These are phyloP conservation scores for Beauveria rudraprayagi DNA, from an alignment of 2,329 filamentous ascomycete genomes.

Conservation along the genomic window DNA sequence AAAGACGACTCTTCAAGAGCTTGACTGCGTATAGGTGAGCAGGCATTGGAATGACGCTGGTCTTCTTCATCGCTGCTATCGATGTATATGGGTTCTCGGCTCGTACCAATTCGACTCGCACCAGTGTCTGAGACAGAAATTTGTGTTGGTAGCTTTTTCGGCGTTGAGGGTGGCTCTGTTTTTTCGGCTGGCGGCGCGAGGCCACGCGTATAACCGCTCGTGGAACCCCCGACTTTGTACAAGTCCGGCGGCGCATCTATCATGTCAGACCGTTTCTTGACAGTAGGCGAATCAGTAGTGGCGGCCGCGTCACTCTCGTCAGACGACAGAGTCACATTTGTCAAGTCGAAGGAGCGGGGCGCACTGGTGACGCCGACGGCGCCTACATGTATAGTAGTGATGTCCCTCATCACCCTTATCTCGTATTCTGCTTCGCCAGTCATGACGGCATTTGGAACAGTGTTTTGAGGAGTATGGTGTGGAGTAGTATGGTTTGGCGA, in stretches of 20 bases:
- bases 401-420: neutral
- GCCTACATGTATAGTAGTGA: neutral
- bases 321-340: neutral
- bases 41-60: neutral
- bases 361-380: neutral
- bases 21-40: neutral
- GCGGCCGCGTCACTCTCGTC: neutral
- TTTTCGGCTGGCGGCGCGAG: neutral
- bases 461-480: neutral
- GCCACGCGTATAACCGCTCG: neutral
- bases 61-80: neutral
- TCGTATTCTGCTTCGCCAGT: neutral
- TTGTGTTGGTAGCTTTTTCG: neutral
- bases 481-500: neutral
- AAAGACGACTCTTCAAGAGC: neutral
- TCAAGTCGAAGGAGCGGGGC: neutral
- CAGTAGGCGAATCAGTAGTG: neutral
- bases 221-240: neutral
- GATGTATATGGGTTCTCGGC: constrained; percentile 1
- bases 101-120: neutral
- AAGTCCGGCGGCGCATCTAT: neutral
- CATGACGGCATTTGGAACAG: neutral
- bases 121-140: neutral
- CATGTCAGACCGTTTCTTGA: neutral
- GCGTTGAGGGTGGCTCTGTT: neutral